These are phyloP conservation scores for Balansia obtecta DNA, from an alignment of 2,329 filamentous ascomycete genomes.

Conservation along the genomic window DNA sequence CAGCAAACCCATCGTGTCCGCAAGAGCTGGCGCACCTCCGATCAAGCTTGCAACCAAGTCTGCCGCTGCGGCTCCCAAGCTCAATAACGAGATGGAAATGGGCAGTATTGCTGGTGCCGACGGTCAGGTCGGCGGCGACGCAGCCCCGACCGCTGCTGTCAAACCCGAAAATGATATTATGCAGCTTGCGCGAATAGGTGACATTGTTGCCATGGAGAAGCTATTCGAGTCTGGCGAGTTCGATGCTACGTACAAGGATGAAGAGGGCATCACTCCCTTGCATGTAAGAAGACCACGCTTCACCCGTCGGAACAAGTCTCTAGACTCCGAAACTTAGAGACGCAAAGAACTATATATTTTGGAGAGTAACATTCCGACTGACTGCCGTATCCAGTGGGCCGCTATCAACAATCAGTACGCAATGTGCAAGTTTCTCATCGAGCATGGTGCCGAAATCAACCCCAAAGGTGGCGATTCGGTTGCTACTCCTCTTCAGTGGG, in stretches of 20 bases:
- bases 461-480: slow-evolving; percentile 90
- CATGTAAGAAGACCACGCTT: slow-evolving; percentile 49
- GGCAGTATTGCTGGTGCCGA: slow-evolving; percentile 32
- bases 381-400: slow-evolving; percentile 58
- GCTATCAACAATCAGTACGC: slow-evolving; percentile 98
- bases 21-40: slow-evolving; percentile 23
- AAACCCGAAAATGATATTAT: slow-evolving; percentile 66
- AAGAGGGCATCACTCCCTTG: slow-evolving; percentile 87
- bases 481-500: slow-evolving; percentile 92
- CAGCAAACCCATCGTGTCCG: slow-evolving; percentile 23
- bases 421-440: slow-evolving; percentile 91
- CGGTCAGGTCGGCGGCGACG: slow-evolving; percentile 4
- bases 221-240: slow-evolving; percentile 74
- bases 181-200: slow-evolving; percentile 83
- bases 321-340: neutral
- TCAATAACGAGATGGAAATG: slow-evolving; percentile 46
- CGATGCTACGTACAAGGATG: slow-evolving; percentile 73
- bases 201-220: slow-evolving; percentile 76
- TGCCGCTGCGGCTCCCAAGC: slow-evolving; percentile 37
- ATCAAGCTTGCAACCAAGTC: slow-evolving; percentile 44
- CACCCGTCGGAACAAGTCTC: neutral
- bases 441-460: slow-evolving; percentile 77
- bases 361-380: neutral
- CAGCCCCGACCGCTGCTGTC: slow-evolving; percentile 5
- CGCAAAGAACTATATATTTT: neutral